phyloP scores from a whole-genome alignment of 2,329 filamentous ascomycete species.

The Monascus ruber region DNA sequence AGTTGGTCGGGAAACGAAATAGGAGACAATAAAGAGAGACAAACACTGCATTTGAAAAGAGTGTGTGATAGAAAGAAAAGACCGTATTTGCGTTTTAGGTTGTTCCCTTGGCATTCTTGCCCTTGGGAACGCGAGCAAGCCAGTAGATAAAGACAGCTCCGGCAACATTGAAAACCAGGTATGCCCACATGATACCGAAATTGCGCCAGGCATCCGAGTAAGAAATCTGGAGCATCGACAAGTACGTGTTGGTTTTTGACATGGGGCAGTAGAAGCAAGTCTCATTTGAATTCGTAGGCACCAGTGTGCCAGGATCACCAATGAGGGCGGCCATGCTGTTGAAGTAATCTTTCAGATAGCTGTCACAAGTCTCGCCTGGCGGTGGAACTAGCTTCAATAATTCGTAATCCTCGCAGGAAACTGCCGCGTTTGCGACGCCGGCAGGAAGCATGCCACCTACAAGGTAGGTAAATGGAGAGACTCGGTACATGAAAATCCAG shows the following conservation, averaged over 20 bases:
- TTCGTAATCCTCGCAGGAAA: slow-evolving; percentile 22
- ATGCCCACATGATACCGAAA: slow-evolving; percentile 59
- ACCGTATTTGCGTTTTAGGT: too few species aligned
- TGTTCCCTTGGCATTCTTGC: slow-evolving; percentile 13
- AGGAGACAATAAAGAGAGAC: too few species aligned
- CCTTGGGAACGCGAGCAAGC: slow-evolving; percentile 45
- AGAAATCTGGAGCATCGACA: slow-evolving; percentile 30
- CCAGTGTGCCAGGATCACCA: slow-evolving; percentile 27
- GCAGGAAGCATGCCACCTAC: slow-evolving; percentile 35
- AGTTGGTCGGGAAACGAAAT: too few species aligned
- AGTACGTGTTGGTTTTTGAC: slow-evolving; percentile 36
- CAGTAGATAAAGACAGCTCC: slow-evolving; percentile 53
- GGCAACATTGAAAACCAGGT: slow-evolving; percentile 51
- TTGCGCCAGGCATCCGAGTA: slow-evolving; percentile 52
- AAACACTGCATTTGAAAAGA: too few species aligned
- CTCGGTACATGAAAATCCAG: slow-evolving; percentile 69
- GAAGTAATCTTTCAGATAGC: slow-evolving; percentile 37
- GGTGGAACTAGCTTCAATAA: slow-evolving; percentile 36
- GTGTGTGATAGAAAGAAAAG: too few species aligned
- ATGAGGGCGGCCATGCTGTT: slow-evolving; percentile 29
- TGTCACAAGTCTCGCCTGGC: slow-evolving; percentile 47
- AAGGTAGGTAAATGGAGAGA: slow-evolving; percentile 55
- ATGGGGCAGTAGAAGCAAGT: slow-evolving; percentile 42
- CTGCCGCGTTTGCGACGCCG: slow-evolving; percentile 20
- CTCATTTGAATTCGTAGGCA: slow-evolving; percentile 13